A percentile compares a stretch with the other conserved stretches of the same genome.
These are phyloP conservation scores for Clavispora santaluciae DNA, from an alignment of 805 yeast species.

Conservation along the genomic window DNA sequence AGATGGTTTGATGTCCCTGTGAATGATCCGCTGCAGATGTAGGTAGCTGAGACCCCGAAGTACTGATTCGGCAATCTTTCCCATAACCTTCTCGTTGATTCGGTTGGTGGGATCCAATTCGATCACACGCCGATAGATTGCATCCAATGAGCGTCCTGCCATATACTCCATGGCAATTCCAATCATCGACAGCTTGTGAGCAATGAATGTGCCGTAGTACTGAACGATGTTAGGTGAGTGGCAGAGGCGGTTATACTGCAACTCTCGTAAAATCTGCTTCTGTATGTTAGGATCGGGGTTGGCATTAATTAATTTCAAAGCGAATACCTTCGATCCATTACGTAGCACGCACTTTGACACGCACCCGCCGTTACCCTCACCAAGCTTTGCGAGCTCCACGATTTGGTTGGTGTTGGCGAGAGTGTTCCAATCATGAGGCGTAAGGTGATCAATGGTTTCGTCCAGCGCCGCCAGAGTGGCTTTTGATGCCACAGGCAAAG, in stretches of 20 bases:
- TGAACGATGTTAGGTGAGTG: slow-evolving; percentile 80
- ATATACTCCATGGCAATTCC: slow-evolving; percentile 97
- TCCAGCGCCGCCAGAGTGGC: background rate
- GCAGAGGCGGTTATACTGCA: slow-evolving; percentile 82
- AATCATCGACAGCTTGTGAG: slow-evolving; percentile 71
- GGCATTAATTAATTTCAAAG: slow-evolving; percentile 69
- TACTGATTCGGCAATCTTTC: slow-evolving; percentile 84
- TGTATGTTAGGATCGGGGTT: slow-evolving; percentile 83
- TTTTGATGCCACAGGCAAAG: background rate
- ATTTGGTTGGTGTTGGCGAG: slow-evolving; percentile 58
- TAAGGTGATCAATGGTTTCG: slow-evolving; percentile 46
- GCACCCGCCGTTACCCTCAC: slow-evolving; percentile 94
- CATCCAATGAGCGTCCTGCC: slow-evolving; percentile 89
- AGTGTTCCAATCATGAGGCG: slow-evolving; percentile 71
- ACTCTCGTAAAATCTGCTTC: slow-evolving; percentile 84
- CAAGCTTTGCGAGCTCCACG: slow-evolving; percentile 63
- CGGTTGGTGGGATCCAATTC: slow-evolving; percentile 66
- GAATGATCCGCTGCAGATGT: slow-evolving; percentile 84
- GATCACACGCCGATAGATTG: slow-evolving; percentile 76
- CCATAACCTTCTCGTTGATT: slow-evolving; percentile 88
- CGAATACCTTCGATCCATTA: slow-evolving; percentile 64
- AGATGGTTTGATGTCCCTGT: slow-evolving; percentile 94
- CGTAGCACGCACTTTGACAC: slow-evolving; percentile 73
- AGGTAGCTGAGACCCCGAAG: slow-evolving; percentile 80
- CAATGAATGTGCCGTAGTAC: slow-evolving; percentile 88